Conservation (phyloP, 2,329 filamentous ascomycete genomes). For the Alternaria sp. region DNA sequence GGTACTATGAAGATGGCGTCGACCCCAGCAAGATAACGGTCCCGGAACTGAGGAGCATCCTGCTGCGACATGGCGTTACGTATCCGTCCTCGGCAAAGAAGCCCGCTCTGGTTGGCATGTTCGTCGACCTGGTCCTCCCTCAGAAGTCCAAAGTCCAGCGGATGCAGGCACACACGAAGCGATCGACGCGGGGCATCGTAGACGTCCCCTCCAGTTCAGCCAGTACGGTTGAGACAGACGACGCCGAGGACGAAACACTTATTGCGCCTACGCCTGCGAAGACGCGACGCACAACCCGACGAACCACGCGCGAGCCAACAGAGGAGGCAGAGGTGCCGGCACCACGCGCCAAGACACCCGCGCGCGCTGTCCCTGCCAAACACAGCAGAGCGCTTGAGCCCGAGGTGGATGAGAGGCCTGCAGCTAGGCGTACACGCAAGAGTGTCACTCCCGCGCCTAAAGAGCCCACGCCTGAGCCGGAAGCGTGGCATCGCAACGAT, state of each 20-base stretch:
- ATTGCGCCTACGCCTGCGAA: conserved; percentile 53
- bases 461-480: conserved; percentile 57
- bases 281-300: conserved; percentile 36
- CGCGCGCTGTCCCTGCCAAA: conserved; percentile 51
- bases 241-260: conserved; percentile 55
- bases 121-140: conserved; percentile 78
- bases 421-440: conserved; percentile 46
- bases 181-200: conserved; percentile 84
- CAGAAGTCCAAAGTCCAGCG: conserved; percentile 78
- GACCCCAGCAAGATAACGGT: conserved; percentile 84
- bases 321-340: conserved; percentile 30
- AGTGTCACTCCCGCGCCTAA: conserved; percentile 52
- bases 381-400: conserved; percentile 50
- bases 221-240: conserved; percentile 61
- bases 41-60: conserved; percentile 85
- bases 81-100: conserved; percentile 95
- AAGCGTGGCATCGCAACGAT: conserved; percentile 49
- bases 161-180: conserved; percentile 77
- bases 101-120: conserved; percentile 80
- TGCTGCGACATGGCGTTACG: conserved; percentile 84
- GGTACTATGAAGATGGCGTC: conserved; percentile 84
- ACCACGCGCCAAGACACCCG: conserved; percentile 41
- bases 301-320: conserved; percentile 53
- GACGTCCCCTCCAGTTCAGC: conserved; percentile 70
- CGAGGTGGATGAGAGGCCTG: conserved; percentile 42